Evolutionary conservation across 139 green algal species (phyloP), one percentile per base, ranked within the genome.

Genomic region (Micractinium conductrix): DNA sequence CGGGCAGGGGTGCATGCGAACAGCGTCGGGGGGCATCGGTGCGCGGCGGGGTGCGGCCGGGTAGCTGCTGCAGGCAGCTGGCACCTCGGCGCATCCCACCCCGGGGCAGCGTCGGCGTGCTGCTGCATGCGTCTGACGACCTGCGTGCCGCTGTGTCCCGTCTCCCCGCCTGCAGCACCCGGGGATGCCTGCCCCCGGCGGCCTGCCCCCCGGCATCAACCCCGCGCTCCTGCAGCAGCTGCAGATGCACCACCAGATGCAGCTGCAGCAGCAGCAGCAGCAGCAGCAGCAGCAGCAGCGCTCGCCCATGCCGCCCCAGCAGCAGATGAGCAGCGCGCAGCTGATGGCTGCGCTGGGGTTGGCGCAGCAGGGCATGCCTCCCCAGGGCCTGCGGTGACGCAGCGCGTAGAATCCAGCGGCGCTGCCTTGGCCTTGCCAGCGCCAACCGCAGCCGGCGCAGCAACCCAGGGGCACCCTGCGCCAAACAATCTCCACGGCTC

Each of bases 281-380:
- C n/a, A 43, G 44, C 33, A 35, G n/a, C 55, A 16, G 28, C 74
- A 33, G 45, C 45, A 55, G 44, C 69, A 53, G 37, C 74, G 50
- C n/a, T 58, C 76, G 16, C 76, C 55, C 26, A 53, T 73, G 55
- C 30, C 28, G 43, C 78, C 42, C 21, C 55, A 53, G 58, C 76
- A 82, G 76, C 76, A 82, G 74, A 21, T 81, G 43, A 81, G 48
- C 76, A 72, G 38, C 40, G 76, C 76, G 8, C 76, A 82, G 76
- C 76, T 73, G 76, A 71, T 73, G 76, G 76, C 76, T 16, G 76
- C 76, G 14, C 76, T 73, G 76, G 55, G 58, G 24, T 38, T 72
- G 38, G 76, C 55, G 33, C 76, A 82, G 55, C 38, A 71, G 5
- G 76, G 74, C 37, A 45, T 45, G n/a, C 55, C 55, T 12, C 50